These are phyloP conservation scores for Russula earlei DNA, from an alignment of 768 basidiomycete species.

Conservation along the genomic window DNA sequence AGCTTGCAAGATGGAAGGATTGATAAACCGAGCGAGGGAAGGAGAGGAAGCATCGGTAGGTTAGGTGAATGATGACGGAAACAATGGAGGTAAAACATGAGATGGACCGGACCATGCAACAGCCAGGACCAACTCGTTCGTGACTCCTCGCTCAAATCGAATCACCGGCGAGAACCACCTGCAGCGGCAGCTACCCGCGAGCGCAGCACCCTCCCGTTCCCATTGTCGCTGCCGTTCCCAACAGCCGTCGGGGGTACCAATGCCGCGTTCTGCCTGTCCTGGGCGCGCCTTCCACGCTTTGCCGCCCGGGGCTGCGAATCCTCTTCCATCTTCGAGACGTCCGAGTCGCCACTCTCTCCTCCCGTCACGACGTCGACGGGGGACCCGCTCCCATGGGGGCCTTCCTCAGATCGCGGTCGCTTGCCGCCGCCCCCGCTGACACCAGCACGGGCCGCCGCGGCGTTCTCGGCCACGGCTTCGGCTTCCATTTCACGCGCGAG, in stretches of 20 bases:
- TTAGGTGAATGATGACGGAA: no score
- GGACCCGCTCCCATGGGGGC: no score
- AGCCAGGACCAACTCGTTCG: no score
- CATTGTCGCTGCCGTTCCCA: not conserved
- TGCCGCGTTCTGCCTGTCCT: not conserved
- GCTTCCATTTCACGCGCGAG: conserved; percentile 14
- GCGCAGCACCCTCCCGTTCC: conserved; percentile 1
- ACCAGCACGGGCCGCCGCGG: not conserved
- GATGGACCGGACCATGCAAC: no score
- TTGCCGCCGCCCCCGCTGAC: not conserved
- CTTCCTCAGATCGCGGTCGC: not conserved
- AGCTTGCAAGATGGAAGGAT: no score
- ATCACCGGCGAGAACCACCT: not conserved
- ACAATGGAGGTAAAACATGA: no score
- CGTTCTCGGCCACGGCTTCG: not conserved
- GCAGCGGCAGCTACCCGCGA: not conserved
- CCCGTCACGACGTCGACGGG: no score
- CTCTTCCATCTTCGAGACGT: not conserved
- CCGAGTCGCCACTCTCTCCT: not conserved
- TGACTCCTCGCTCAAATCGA: no score
- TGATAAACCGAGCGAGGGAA: no score
- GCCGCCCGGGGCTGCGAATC: not conserved
- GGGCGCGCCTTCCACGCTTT: conserved; percentile 1
- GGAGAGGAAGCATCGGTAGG: no score
- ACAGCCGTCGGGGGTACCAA: not conserved